These are phyloP conservation scores for Saccharomycopsis vini DNA, from an alignment of 805 yeast species.

Conservation along the genomic window DNA sequence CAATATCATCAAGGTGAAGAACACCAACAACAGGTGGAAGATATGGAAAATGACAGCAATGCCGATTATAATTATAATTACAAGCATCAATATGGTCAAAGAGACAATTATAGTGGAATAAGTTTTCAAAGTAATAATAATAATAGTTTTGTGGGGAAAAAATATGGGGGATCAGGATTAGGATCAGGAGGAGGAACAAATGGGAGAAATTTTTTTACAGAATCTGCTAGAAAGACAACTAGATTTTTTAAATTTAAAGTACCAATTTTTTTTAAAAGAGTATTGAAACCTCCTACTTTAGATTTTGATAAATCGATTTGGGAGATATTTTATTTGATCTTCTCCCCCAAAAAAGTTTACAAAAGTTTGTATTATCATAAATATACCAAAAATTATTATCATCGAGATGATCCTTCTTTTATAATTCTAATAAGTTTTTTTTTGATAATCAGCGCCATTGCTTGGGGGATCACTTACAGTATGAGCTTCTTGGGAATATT, in stretches of 20 bases:
- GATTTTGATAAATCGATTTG: constrained; percentile 91
- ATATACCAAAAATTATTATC: constrained; percentile 71
- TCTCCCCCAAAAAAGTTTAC: constrained; percentile 75
- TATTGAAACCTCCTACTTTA: constrained; percentile 66
- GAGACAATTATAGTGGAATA: not conserved
- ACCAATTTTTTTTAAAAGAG: constrained; percentile 33
- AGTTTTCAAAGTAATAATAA: not conserved
- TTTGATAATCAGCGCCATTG: constrained; percentile 65
- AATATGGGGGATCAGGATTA: not conserved
- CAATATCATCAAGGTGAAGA: too few species aligned
- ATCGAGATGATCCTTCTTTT: constrained; percentile 89
- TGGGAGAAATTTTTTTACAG: constrained; percentile 6
- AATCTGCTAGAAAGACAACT: constrained; percentile 12
- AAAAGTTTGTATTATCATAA: constrained; percentile 73
- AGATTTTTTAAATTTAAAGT: constrained; percentile 20
- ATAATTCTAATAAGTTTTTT: constrained; percentile 62
- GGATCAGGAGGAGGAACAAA: not conserved
- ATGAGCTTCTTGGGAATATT: constrained; percentile 53
- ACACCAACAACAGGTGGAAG: too few species aligned
- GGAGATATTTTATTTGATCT: constrained; percentile 72
- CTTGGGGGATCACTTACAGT: constrained; percentile 83
- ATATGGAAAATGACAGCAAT: not conserved
- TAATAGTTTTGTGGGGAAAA: not conserved
- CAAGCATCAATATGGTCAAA: too few species aligned
- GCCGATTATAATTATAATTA: not conserved